Base-by-base conservation (phyloP, 1,284 basidiomycete species). In the Macrocystidia cucumis region DNA sequence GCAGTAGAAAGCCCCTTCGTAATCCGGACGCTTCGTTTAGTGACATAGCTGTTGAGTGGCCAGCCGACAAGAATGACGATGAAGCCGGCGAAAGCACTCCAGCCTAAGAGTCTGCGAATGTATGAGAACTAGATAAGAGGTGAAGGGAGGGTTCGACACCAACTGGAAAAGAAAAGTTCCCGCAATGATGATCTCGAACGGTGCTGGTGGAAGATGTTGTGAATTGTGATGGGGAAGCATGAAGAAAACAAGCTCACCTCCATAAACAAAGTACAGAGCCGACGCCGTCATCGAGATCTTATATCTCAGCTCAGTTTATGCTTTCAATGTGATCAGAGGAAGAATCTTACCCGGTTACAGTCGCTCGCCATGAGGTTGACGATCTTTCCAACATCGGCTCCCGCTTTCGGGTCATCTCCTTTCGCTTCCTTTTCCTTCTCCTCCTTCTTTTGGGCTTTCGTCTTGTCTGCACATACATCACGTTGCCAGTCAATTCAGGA, bases 1-100 rank as follows among this genome's bases (percentile, higher is more conserved):
- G 89, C 78, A 7, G 74, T 69, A 26, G 83, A 62, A 16, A 88
- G 56, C 5, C 78, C 78, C 54, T 85, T 86, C 41, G 84, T 77
- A 39, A 92, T 89, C 33, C 75, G 58, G 21, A 79, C 65, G 35
- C 70, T 74, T 3, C 84, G 69, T 39, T 61, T 65, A 4, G 78
- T 67, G 27, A 90, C 54, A 41, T 61, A 71, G 38, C 70, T 78
- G 52, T 89, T 89, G 34, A 90, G 49, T 0, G 91, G 90, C 64
- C 81, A 81, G 11, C 78, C 78, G 9, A 83, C 55, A 9, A 83
- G 41, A 4, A 93, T 61, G 12, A 88, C 69, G 11, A 80, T 42
- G 43, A 93, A 81, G 4, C 92, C 92, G 1, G 84, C 78, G 44
- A 96, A 89, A 0, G 89, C 88, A 4, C 86, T 84, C 57, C 72